These are phyloP conservation scores for Saccharomycopsis vini DNA, from an alignment of 805 yeast genomes.

Conservation along the genomic window DNA sequence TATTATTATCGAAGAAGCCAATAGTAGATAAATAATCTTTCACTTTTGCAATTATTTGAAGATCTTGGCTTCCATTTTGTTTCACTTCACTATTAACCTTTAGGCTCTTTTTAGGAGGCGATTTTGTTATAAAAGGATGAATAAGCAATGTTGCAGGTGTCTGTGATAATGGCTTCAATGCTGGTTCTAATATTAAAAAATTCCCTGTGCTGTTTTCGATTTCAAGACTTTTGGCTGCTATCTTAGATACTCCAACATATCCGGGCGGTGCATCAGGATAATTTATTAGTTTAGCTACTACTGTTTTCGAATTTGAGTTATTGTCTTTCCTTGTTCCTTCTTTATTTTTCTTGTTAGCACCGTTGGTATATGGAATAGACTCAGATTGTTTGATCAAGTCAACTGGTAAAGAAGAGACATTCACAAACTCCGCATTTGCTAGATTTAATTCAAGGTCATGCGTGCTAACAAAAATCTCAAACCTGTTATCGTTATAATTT, in stretches of 20 bases:
- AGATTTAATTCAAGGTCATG: not conserved
- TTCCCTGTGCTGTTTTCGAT: conserved; percentile 43
- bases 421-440: conserved; percentile 24
- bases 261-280: conserved; percentile 28
- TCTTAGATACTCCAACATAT: conserved; percentile 43
- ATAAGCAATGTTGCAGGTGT: conserved; percentile 13
- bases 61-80: not conserved
- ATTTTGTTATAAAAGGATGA: conserved; percentile 46
- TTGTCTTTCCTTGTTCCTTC: not conserved
- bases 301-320: conserved; percentile 22
- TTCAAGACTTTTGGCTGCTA: conserved; percentile 49
- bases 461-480: conserved; percentile 7
- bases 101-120: conserved; percentile 27
- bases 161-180: conserved; percentile 27
- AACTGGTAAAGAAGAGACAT: conserved; percentile 23
- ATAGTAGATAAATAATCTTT: conserved; percentile 7
- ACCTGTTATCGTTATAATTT: conserved; percentile 3
- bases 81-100: conserved; percentile 7
- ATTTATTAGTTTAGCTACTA: conserved; percentile 45
- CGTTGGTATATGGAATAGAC: too few species aligned
- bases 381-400: conserved; percentile 17
- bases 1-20: conserved; percentile 22
- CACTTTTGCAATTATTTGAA: not conserved
- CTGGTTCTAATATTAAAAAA: conserved; percentile 42
- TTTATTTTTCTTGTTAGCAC: too few species aligned